Conservation (phyloP, 2,329 filamentous ascomycete genomes). For the Coniochaeta ligniaria region DNA sequence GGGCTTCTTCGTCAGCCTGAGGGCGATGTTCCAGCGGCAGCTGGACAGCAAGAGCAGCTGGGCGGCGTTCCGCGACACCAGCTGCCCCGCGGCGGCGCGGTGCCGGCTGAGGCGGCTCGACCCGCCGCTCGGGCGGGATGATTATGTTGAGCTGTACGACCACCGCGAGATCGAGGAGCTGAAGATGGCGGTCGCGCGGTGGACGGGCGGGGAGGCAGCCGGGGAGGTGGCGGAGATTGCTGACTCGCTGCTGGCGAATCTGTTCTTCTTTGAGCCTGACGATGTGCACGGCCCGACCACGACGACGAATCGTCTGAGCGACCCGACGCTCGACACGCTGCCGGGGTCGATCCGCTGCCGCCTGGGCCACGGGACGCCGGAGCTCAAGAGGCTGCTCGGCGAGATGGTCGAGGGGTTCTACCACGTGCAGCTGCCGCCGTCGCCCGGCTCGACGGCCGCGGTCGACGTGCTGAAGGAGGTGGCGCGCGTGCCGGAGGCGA, state of each 20-base stretch:
- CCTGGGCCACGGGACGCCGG: background rate
- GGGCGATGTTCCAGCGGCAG: background rate
- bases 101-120: slow-evolving; percentile 3
- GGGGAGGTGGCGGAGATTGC: slow-evolving; percentile 13
- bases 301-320: background rate
- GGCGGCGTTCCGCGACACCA: background rate
- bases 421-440: background rate
- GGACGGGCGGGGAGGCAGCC: background rate
- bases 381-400: background rate
- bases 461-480: background rate
- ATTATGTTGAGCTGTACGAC: slow-evolving; percentile 4
- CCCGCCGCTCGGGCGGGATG: background rate
- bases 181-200: background rate
- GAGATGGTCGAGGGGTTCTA: background rate
- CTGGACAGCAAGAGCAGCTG: background rate
- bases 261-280: slow-evolving; percentile 8
- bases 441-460: background rate
- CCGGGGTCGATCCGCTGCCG: slow-evolving; percentile 5
- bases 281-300: background rate
- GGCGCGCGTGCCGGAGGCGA: background rate
- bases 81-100: background rate
- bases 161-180: slow-evolving; percentile 3
- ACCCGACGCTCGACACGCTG: background rate
- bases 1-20: slow-evolving; percentile 1
- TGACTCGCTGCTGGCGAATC: slow-evolving; percentile 4